These are phyloP conservation scores for Hondaea fermentalgiana DNA, from an alignment of 108 stramenopile genomes.

Conservation along the genomic window DNA sequence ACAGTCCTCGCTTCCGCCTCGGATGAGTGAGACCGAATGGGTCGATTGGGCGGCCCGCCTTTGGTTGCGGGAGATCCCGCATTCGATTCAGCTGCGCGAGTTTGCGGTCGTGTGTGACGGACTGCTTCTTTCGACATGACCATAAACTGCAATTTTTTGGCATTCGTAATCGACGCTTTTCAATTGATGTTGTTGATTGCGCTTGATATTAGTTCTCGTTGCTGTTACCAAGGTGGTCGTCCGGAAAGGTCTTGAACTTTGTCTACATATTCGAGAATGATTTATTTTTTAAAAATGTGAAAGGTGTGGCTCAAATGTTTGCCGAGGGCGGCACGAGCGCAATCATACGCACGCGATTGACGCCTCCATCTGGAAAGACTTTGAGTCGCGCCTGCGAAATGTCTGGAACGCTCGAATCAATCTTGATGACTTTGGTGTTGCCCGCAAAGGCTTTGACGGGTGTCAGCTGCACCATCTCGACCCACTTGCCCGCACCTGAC, in stretches of 20 bases:
- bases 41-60: background rate
- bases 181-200: no score
- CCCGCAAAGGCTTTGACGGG: background rate
- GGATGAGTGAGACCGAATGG: background rate
- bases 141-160: no score
- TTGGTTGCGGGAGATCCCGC: background rate
- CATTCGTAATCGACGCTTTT: no score
- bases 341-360: background rate
- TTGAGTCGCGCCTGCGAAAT: background rate
- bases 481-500: background rate
- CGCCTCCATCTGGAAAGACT: background rate
- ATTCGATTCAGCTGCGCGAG: background rate
- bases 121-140: background rate
- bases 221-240: no score
- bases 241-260: no score
- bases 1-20: background rate
- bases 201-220: no score
- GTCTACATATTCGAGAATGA: no score
- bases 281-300: no score
- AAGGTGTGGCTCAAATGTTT: no score
- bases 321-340: background rate
- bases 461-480: background rate
- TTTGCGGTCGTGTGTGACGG: background rate
- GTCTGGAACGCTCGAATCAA: background rate
- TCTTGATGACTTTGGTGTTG: background rate